These are phyloP conservation scores for Pythium periplocum DNA, from an alignment of 352 stramenopile genomes.

Conservation along the genomic window DNA sequence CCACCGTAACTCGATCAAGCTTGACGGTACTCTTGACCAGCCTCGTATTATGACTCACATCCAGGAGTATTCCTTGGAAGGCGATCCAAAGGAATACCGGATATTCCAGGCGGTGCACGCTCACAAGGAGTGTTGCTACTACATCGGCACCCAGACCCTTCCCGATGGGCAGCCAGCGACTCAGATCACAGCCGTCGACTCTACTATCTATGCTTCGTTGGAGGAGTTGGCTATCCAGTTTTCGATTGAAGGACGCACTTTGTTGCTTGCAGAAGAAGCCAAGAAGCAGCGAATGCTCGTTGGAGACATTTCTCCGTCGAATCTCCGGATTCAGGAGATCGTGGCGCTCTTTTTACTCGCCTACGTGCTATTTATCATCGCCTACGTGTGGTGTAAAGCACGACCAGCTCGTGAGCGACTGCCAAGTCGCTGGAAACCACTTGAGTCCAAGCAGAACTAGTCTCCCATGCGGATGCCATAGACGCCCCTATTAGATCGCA, in stretches of 20 bases:
- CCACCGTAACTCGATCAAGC: constrained; percentile 84
- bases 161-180: constrained; percentile 61
- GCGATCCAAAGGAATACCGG: constrained; percentile 65
- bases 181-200: constrained; percentile 55
- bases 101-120: constrained; percentile 80
- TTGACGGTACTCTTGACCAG: constrained; percentile 62
- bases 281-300: constrained; percentile 10
- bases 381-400: constrained; percentile 74
- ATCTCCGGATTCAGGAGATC: constrained; percentile 45
- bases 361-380: constrained; percentile 67
- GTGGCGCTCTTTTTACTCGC: constrained; percentile 56
- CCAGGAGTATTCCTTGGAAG: constrained; percentile 70
- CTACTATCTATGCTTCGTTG: constrained; percentile 72
- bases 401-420: constrained; percentile 61
- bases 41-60: constrained; percentile 78
- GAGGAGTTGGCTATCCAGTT: constrained; percentile 79
- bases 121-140: constrained; percentile 84
- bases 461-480: neutral
- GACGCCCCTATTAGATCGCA: too few species aligned
- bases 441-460: constrained; percentile 67
- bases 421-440: constrained; percentile 74
- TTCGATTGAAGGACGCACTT: constrained; percentile 57
- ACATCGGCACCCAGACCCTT: constrained; percentile 70
- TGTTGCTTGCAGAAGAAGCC: constrained; percentile 45
- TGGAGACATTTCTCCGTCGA: constrained; percentile 9